Evolutionary conservation across 768 basidiomycete genomes (phyloP), one percentile per base, ranked within the genome.

Genomic region (Mycena metata): DNA sequence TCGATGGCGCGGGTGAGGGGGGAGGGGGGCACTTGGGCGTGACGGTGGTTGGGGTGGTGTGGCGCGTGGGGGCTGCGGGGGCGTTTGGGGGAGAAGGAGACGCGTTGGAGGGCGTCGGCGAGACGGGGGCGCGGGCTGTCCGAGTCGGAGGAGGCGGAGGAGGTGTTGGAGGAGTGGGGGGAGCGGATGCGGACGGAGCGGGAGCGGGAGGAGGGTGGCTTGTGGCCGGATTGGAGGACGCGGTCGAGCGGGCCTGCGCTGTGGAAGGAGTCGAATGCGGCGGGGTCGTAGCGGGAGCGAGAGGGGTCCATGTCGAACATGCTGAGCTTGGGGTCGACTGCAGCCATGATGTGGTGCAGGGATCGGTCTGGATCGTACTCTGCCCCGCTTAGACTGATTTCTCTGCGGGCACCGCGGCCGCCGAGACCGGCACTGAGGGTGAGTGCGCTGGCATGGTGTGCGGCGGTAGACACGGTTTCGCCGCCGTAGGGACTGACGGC

Each of bases 341-440:
- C 88, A 33, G 86, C 88, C 60, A 95, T 86, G 76, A 95, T 91
- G 26, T 88, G 86, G 67, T 91, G 85, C 36, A 95, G 77, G 0
- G 92, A 92, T 23, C 94, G 83, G 39, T 96, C 94, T 5, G 94
- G 94, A 76, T 96, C 94, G 69, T 93, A 96, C 75, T 96, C 94
- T 46, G 91, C 91, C 43, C 90, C 92, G 76, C 90, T 92, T 58
- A 92, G 75, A 72, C 89, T 84, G 55, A 78, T 73, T 72, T 92
- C 90, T 65, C 90, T 81, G 52, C 84, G 82, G 21, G 77, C 78
- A 21, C 77, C 79, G 6, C 85, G 81, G 3, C 89, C 83, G 42
- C 86, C 90, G 12, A 97, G 85, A 0, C 96, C 96, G 5, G 95
- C 94, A 59, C 87, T 92, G 19, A 98, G 84, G 0, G 96, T 97